phyloP scores from a whole-genome alignment of 2,329 filamentous ascomycete species.

The Cladosporium sp. region DNA sequence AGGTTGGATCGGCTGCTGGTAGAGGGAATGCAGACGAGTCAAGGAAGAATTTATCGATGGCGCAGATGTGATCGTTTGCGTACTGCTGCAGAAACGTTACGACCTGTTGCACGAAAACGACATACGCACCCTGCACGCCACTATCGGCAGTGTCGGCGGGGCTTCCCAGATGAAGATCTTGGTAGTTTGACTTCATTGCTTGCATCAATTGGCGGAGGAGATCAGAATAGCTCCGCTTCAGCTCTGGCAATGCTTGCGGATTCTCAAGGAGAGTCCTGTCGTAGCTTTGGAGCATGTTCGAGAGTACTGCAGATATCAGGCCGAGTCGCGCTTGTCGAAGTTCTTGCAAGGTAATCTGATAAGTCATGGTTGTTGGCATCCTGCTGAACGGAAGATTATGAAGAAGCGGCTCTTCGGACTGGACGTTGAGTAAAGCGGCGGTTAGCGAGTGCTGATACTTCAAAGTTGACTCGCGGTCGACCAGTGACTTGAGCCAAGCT shows the following conservation, averaged over 20 bases:
- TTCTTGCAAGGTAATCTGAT: conserved; percentile 48
- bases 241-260: conserved; percentile 27
- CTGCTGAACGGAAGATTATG: conserved; percentile 54
- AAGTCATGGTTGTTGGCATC: conserved; percentile 33
- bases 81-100: conserved; percentile 59
- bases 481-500: conserved; percentile 51
- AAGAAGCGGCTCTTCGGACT: conserved; percentile 44
- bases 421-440: conserved; percentile 47
- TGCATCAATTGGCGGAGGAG: conserved; percentile 55
- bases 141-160: conserved; percentile 18
- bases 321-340: conserved; percentile 51
- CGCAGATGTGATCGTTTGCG: conserved; percentile 49
- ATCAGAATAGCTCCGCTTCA: conserved; percentile 45
- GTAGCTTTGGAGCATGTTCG: conserved; percentile 54
- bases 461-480: conserved; percentile 55
- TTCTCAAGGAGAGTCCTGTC: conserved; percentile 32
- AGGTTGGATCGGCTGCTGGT: conserved; percentile 55
- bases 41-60: conserved; percentile 56
- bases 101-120: conserved; percentile 57
- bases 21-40: conserved; percentile 57
- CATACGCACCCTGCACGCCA: conserved; percentile 48
- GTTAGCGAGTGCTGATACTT: conserved; percentile 58
- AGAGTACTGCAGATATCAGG: conserved; percentile 52
- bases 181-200: conserved; percentile 58
- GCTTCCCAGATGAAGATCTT: conserved; percentile 41